phyloP scores from a whole-genome alignment of 805 yeast genomes.

The Alloascoidea hylecoeti region DNA sequence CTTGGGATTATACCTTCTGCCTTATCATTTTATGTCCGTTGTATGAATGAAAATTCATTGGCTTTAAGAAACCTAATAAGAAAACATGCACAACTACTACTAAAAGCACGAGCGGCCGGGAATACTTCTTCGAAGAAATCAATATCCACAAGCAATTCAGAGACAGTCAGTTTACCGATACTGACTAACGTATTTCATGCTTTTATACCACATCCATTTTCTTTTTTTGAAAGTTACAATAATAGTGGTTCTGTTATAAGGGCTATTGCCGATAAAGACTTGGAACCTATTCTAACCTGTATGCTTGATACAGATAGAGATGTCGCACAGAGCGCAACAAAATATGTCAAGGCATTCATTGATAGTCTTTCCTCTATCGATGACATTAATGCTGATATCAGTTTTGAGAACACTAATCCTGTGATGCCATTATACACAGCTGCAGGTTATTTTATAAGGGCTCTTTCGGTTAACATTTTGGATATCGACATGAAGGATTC shows the following conservation, averaged over 20 bases:
- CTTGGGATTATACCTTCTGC: not conserved
- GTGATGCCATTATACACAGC: constrained; percentile 7
- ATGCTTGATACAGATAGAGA: constrained; percentile 21
- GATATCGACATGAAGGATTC: constrained; percentile 2
- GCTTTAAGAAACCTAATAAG: constrained; percentile 3
- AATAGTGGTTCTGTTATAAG: constrained; percentile 1
- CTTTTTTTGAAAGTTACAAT: constrained; percentile 12
- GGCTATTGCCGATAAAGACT: constrained; percentile 3
- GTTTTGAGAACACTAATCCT: constrained; percentile 3
- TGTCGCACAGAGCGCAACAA: constrained; percentile 20
- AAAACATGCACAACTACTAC: constrained; percentile 2
- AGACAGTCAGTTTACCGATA: constrained; percentile 8
- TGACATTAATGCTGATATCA: constrained; percentile 13
- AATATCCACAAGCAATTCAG: constrained; percentile 7
- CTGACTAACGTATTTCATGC: constrained; percentile 17
- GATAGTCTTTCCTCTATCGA: constrained; percentile 16
- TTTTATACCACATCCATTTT: constrained; percentile 19
- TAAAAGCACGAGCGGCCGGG: not conserved
- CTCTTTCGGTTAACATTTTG: constrained; percentile 12
- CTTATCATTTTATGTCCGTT: not conserved
- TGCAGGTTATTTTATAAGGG: constrained; percentile 13
- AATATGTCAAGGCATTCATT: constrained; percentile 20
- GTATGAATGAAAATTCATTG: not conserved
- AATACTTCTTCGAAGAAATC: constrained; percentile 1
- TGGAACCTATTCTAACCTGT: constrained; percentile 24